Evolutionary conservation across 129 eudicot species (phyloP).

Genomic region (Flaveria bidentis): DNA sequence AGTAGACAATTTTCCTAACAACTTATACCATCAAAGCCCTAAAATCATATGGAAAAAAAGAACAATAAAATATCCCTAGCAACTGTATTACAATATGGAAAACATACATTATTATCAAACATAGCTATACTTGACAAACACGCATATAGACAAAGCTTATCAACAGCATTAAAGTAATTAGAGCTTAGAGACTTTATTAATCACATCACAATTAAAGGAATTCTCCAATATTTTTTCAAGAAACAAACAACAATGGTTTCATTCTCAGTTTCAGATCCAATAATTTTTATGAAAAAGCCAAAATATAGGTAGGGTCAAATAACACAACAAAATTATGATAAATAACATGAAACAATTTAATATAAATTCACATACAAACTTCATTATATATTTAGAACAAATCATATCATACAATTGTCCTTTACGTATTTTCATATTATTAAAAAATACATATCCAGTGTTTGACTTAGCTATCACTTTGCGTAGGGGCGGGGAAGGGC

Average conservation of each 20-base stretch:
- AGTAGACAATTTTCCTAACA: no score
- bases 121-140: slow-evolving; percentile 20
- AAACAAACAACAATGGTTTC: background rate
- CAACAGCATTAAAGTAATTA: background rate
- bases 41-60: no score
- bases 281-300: background rate
- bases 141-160: background rate
- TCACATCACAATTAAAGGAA: no score
- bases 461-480: no score
- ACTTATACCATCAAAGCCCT: no score
- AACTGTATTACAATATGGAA: no score
- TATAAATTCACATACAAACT: background rate
- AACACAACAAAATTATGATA: background rate
- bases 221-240: no score
- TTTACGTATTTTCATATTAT: background rate
- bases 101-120: slow-evolving; percentile 10
- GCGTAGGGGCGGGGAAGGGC: no score
- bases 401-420: background rate
- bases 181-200: slow-evolving; percentile 7
- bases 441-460: no score
- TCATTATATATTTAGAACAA: background rate
- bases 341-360: background rate
- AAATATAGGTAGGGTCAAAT: background rate
- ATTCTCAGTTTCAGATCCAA: background rate
- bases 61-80: no score